Percentiles rank a stretch among this genome's conserved stretches.
phyloP scores from a whole-genome alignment of 2,329 filamentous ascomycete genomes.

The Ceratocystis destructans region DNA sequence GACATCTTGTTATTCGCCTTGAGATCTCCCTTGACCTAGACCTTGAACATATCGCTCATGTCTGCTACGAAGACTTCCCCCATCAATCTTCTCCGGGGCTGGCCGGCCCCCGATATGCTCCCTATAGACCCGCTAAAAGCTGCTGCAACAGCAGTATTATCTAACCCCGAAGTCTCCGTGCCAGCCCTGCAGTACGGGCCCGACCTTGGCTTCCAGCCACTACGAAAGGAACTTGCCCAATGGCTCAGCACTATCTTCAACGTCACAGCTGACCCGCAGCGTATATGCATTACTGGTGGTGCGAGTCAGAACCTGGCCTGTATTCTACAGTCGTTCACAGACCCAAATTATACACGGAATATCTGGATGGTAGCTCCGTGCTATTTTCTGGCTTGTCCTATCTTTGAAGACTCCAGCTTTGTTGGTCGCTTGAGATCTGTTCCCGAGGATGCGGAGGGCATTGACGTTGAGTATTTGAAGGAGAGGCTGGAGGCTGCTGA shows the following conservation, averaged over 20 bases:
- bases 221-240: conserved; percentile 51
- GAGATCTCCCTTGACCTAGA: too few relatives aligned
- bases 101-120: conserved; percentile 50
- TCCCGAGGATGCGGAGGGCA: conserved; percentile 63
- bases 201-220: conserved; percentile 57
- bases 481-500: conserved; percentile 24
- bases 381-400: conserved; percentile 73
- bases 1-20: not conserved
- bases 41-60: conserved; percentile 17
- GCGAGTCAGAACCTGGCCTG: conserved; percentile 72
- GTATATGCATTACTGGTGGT: conserved; percentile 72
- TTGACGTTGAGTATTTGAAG: conserved; percentile 45
- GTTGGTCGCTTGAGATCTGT: conserved; percentile 50
- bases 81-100: conserved; percentile 56
- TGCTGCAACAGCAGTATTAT: conserved; percentile 48
- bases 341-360: conserved; percentile 58
- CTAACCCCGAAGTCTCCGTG: conserved; percentile 42
- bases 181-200: conserved; percentile 67
- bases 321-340: conserved; percentile 65
- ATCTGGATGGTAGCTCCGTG: conserved; percentile 73
- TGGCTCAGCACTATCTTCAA: conserved; percentile 43
- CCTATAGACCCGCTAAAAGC: conserved; percentile 48
- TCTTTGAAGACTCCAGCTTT: conserved; percentile 73
- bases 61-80: conserved; percentile 26
- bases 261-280: conserved; percentile 30